Evolutionary conservation across 371 early-diverging fungal species (phyloP), one percentile per base, ranked within the genome.

Genomic region (Thermomucor indicae-seudaticae): DNA sequence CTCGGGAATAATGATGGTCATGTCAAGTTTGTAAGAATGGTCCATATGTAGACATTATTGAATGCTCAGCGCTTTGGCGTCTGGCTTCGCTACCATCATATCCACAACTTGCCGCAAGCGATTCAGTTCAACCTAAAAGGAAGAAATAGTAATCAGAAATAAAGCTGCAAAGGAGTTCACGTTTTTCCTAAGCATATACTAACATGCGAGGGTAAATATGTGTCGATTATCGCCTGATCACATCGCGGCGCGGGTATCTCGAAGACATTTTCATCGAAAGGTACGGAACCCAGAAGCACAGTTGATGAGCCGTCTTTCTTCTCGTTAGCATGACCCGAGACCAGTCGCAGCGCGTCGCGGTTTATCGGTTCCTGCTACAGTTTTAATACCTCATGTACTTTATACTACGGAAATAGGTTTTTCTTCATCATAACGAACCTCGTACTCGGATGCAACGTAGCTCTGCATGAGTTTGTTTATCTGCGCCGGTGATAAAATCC

Each of bases 391-490:
- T 17, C 20, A 40, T 7, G 17, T 40, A 32, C 41, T 16, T 7
- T 40, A 40, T 17, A 40, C 16, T 7, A 40, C 41, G 7, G 41
- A 22, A 14, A 22, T 6, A 0, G 16, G 1, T 40, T n/a, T 10
- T 14, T 50, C 24, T 22, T 8, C 35, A 6, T 4, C 11, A 12
- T 28, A 35, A 28, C 38, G 20, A 51, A 80, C 80, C 65, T 87
- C 85, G 60, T 85, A 88, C 51, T 88, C 86, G 4, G 81, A 74
- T 49, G 76, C 76, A 34, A 71, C 78, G 68, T 85, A 89, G 58
- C 70, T 77, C 40, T 86, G 82, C 24, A 95, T 80, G 28, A 97
- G 72, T 77, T 94, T 95, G 65, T 92, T 90, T 60, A 95, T 87
- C 70, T 95, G 95, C 3, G 86, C 80, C 4, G 91, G 86, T 47